Conservation (phyloP, 2,329 filamentous ascomycete genomes). For the Hypoxylon sp. region DNA sequence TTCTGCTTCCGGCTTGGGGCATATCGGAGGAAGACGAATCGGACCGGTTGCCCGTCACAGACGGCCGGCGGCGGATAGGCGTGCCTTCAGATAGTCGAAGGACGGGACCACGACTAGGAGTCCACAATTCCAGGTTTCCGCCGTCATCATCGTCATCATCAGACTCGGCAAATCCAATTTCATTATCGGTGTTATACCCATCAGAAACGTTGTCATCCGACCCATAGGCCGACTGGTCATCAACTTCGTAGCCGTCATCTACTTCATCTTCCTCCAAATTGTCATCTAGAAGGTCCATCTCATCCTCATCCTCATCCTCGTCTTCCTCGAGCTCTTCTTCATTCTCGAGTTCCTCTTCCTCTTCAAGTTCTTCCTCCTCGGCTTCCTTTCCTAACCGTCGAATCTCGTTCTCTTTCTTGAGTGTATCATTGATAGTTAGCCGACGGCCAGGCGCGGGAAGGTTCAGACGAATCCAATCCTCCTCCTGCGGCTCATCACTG, state of each 20-base stretch:
- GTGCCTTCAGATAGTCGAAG: slow-evolving; percentile 57
- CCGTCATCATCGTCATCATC: slow-evolving; percentile 75
- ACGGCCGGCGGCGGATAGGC: slow-evolving; percentile 59
- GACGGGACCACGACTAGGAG: slow-evolving; percentile 61
- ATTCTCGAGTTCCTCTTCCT: slow-evolving; percentile 74
- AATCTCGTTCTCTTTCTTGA: slow-evolving; percentile 91
- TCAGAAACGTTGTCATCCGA: slow-evolving; percentile 68
- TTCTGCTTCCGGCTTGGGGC: slow-evolving; percentile 53
- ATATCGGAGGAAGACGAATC: slow-evolving; percentile 71
- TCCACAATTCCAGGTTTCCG: slow-evolving; percentile 77
- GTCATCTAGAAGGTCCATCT: slow-evolving; percentile 63
- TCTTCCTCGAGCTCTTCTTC: slow-evolving; percentile 64
- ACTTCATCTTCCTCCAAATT: slow-evolving; percentile 68
- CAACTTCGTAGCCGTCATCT: slow-evolving; percentile 66
- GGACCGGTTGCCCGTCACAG: slow-evolving; percentile 64
- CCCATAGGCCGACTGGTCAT: slow-evolving; percentile 77
- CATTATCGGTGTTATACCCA: slow-evolving; percentile 83
- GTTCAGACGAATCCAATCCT: slow-evolving; percentile 89
- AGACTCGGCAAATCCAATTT: slow-evolving; percentile 77
- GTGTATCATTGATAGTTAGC: slow-evolving; percentile 89
- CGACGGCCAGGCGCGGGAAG: slow-evolving; percentile 74
- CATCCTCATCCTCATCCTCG: slow-evolving; percentile 66
- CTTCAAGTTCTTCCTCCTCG: slow-evolving; percentile 86
- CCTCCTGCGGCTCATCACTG: slow-evolving; percentile 82
- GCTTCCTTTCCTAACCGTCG: slow-evolving; percentile 88